phyloP scores from a whole-genome alignment of 2,329 filamentous ascomycete genomes.

The Sporothrix pseudoabietina region DNA sequence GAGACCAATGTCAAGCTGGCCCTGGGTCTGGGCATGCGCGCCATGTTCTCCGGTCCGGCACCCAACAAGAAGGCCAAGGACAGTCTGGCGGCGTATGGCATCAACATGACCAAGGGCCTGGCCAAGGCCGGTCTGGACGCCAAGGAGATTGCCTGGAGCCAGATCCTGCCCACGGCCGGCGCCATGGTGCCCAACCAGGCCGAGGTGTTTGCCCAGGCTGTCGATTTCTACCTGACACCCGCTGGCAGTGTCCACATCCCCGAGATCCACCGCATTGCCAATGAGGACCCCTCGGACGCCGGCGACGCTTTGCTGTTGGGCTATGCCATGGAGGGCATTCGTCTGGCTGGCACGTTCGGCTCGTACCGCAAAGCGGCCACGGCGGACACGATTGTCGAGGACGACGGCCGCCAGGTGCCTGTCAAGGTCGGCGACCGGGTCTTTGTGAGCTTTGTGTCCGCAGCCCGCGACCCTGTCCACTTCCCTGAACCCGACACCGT shows the following conservation, averaged over 20 bases:
- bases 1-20: conserved; percentile 66
- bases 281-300: conserved; percentile 55
- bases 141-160: conserved; percentile 69
- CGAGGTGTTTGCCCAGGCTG: conserved; percentile 70
- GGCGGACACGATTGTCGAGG: conserved; percentile 51
- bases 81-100: conserved; percentile 46
- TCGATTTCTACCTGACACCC: conserved; percentile 70
- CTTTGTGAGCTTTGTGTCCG: conserved; percentile 62
- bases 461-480: conserved; percentile 57
- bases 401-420: conserved; percentile 54
- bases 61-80: conserved; percentile 42
- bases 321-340: conserved; percentile 72
- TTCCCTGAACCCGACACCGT: conserved; percentile 66
- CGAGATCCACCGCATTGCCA: conserved; percentile 63
- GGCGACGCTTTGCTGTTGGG: conserved; percentile 66
- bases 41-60: conserved; percentile 53
- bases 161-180: conserved; percentile 67
- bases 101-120: conserved; percentile 65
- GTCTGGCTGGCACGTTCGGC: conserved; percentile 65
- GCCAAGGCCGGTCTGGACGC: conserved; percentile 63
- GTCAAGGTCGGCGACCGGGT: conserved; percentile 62
- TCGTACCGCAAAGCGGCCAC: conserved; percentile 59
- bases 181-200: conserved; percentile 71
- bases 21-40: conserved; percentile 46
- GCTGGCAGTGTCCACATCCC: conserved; percentile 58